phyloP scores from a whole-genome alignment of 2,329 filamentous ascomycete species.

The Atkinsonella hypoxylon region DNA sequence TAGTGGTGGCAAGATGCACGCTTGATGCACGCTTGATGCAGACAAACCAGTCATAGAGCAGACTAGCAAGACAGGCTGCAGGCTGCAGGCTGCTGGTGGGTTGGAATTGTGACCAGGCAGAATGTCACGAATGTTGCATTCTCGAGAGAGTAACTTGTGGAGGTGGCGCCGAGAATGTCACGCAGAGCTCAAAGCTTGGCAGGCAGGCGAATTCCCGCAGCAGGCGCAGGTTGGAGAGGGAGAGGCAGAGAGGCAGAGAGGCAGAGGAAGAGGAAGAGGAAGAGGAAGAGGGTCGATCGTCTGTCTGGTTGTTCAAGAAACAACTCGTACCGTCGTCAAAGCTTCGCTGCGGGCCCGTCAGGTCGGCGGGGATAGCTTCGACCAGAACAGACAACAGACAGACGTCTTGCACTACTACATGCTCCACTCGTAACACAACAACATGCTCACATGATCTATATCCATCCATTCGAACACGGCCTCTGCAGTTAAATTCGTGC shows the following conservation, averaged over 20 bases:
- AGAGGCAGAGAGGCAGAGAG: too few relatives aligned
- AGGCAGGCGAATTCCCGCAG: too few relatives aligned
- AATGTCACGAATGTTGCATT: background rate
- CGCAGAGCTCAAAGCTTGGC: too few relatives aligned
- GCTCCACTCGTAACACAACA: too few relatives aligned
- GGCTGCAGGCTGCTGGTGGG: background rate
- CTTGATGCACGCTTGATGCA: background rate
- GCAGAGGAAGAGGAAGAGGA: background rate
- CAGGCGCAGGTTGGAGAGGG: too few relatives aligned
- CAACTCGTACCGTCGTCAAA: too few relatives aligned
- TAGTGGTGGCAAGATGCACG: background rate
- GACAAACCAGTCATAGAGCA: background rate
- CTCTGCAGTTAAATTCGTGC: too few relatives aligned
- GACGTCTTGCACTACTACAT: too few relatives aligned
- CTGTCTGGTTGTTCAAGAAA: background rate
- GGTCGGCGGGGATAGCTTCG: background rate
- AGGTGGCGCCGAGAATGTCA: background rate
- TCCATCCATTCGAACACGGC: too few relatives aligned
- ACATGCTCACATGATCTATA: too few relatives aligned
- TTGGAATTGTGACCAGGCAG: too few relatives aligned
- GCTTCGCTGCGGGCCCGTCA: background rate
- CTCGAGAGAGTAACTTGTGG: background rate
- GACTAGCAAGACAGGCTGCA: background rate
- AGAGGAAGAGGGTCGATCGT: background rate
- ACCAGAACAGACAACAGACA: too few relatives aligned